Evolutionary conservation across 148 eudicot genomes (phyloP).

Genomic region (Rhododendron vialii): DNA sequence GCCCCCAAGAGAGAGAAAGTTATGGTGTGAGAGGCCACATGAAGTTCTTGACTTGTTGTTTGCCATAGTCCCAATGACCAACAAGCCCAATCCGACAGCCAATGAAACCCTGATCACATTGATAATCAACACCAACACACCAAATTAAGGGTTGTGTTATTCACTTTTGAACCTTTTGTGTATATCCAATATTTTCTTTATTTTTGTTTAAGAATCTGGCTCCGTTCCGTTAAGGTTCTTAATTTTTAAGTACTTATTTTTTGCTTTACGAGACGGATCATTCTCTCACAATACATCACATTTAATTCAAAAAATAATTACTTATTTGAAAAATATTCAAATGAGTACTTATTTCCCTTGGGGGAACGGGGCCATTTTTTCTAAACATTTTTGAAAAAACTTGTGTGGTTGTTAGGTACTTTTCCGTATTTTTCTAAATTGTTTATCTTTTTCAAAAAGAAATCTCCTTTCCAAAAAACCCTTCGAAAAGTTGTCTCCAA

Average conservation of each 20-base stretch:
- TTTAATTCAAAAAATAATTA: no score
- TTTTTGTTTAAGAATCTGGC: neutral
- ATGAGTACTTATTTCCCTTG: no score
- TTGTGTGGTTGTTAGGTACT: neutral
- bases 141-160: conserved; percentile 17
- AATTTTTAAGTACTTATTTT: no score
- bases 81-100: conserved; percentile 50
- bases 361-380: no score
- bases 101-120: conserved; percentile 2
- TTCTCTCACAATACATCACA: no score
- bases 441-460: neutral
- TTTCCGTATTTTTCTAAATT: neutral
- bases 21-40: conserved; percentile 18
- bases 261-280: no score
- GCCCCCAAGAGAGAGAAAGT: conserved; percentile 16
- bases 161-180: neutral
- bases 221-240: no score
- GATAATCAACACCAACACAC: conserved; percentile 5
- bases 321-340: no score
- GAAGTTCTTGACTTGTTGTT: conserved; percentile 43
- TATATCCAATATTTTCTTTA: neutral
- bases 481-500: neutral
- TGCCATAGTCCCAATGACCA: conserved; percentile 65
- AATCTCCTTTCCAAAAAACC: neutral
- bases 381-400: no score